phyloP scores from a whole-genome alignment of 23 red algal genomes.

The Agarophyton chilense region DNA sequence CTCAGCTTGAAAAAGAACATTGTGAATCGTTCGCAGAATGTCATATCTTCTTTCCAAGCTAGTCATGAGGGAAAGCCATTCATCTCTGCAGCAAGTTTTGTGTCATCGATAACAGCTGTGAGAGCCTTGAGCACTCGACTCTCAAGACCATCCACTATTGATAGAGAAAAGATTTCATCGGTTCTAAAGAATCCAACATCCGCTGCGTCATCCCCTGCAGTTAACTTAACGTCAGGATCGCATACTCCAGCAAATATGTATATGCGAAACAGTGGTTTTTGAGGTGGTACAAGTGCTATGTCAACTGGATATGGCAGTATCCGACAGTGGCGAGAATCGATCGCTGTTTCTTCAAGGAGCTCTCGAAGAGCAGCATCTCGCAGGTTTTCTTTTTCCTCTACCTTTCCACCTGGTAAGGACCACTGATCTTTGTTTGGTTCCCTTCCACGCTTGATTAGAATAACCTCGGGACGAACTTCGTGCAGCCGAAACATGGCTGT shows the following conservation, averaged over 20 bases:
- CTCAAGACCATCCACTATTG: slow-evolving; percentile 7
- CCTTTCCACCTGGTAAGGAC: slow-evolving; percentile 50
- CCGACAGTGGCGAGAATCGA: not conserved
- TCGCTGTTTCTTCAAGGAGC: slow-evolving; percentile 50
- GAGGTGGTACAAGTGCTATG: not conserved
- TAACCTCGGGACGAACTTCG: not conserved
- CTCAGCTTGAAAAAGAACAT: too few species aligned
- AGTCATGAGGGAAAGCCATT: not conserved
- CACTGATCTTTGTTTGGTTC: slow-evolving; percentile 41
- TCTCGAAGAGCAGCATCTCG: slow-evolving; percentile 37
- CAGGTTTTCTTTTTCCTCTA: slow-evolving; percentile 16
- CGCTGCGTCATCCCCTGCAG: slow-evolving; percentile 38
- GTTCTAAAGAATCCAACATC: slow-evolving; percentile 44
- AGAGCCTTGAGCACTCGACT: slow-evolving; percentile 5
- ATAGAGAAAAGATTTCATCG: not conserved
- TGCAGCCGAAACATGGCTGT: slow-evolving; percentile 42
- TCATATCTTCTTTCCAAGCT: not conserved
- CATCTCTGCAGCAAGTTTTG: not conserved
- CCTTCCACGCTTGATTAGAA: slow-evolving; percentile 53
- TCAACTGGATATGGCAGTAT: slow-evolving; percentile 33
- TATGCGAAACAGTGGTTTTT: slow-evolving; percentile 12
- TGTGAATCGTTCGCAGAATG: too few species aligned
- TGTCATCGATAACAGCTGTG: not conserved
- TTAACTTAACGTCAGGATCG: not conserved
- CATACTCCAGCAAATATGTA: slow-evolving; percentile 48